Percentiles rank a stretch among this genome's conserved stretches.
phyloP scores from a whole-genome alignment of 2,329 filamentous ascomycete genomes.

The Aspergillus aculeatinus region DNA sequence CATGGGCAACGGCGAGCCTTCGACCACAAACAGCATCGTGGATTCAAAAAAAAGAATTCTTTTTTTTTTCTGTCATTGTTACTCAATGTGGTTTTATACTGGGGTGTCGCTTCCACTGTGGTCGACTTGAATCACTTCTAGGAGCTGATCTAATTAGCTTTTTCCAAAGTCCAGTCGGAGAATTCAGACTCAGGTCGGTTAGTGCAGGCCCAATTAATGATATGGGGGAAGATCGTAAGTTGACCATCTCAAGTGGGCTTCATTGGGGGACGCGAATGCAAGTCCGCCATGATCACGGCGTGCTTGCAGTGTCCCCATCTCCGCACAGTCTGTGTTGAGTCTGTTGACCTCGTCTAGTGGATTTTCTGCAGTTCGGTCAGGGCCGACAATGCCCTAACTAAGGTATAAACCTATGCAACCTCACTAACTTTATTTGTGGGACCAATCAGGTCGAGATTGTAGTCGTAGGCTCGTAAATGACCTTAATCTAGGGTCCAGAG shows the following conservation, averaged over 20 bases:
- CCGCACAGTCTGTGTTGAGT: too few species aligned
- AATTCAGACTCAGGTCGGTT: background rate
- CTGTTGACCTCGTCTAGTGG: too few species aligned
- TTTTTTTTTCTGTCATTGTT: too few species aligned
- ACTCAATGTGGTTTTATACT: background rate
- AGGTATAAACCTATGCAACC: background rate
- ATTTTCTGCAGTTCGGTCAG: background rate
- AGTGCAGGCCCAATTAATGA: slow-evolving; percentile 3
- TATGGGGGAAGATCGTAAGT: slow-evolving; percentile 16
- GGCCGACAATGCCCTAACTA: background rate
- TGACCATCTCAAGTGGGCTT: background rate
- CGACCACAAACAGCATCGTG: background rate
- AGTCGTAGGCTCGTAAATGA: background rate
- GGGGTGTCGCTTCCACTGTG: too few species aligned
- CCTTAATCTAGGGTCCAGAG: too few species aligned
- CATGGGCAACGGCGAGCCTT: slow-evolving; percentile 22
- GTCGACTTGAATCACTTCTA: too few species aligned
- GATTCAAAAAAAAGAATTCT: too few species aligned
- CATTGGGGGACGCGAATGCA: slow-evolving; percentile 1
- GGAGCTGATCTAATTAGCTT: too few species aligned
- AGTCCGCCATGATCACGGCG: too few species aligned
- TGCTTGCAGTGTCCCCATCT: too few species aligned
- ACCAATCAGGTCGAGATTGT: background rate
- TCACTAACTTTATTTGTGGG: background rate
- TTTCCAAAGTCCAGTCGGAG: background rate